Percentiles rank a stretch among this genome's conserved stretches.
Evolutionary conservation across 1,139 yeast genomes (phyloP).

Genomic region (Debaryomycetaceae sp.): DNA sequence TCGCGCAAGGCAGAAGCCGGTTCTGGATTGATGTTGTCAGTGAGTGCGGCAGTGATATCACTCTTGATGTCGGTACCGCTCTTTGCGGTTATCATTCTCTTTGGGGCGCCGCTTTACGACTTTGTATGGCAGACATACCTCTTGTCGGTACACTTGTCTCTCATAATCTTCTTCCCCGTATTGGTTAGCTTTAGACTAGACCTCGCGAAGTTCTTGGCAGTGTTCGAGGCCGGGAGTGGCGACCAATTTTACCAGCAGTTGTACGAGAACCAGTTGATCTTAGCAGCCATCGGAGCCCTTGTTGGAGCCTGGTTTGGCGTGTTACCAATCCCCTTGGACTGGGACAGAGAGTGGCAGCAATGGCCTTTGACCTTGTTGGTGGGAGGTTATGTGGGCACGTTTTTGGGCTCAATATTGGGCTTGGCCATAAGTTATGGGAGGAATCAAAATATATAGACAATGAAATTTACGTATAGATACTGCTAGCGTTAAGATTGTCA

Average conservation of each 20-base stretch:
- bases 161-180: constrained; percentile 61
- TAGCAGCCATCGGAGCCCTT: constrained; percentile 46
- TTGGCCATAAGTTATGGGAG: too few relatives aligned
- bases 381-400: constrained; percentile 76
- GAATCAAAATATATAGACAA: too few relatives aligned
- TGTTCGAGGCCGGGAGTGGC: constrained; percentile 6
- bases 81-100: constrained; percentile 51
- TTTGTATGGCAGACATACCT: constrained; percentile 56
- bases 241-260: constrained; percentile 23
- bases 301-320: constrained; percentile 93
- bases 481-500: too few relatives aligned
- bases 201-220: constrained; percentile 17
- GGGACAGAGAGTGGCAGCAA: constrained; percentile 97
- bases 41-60: constrained; percentile 37
- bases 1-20: constrained; percentile 5
- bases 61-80: constrained; percentile 48
- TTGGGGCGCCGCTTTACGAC: constrained; percentile 80
- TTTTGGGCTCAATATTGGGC: constrained; percentile 40
- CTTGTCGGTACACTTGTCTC: constrained; percentile 61
- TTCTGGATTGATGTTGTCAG: constrained; percentile 23
- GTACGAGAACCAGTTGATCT: constrained; percentile 33
- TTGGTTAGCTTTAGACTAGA: constrained; percentile 58
- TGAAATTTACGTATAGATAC: too few relatives aligned
- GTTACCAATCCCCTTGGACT: constrained; percentile 88
- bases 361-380: constrained; percentile 91